Base-by-base conservation (phyloP, 768 basidiomycete genomes). In the Tulasnella sp. region DNA sequence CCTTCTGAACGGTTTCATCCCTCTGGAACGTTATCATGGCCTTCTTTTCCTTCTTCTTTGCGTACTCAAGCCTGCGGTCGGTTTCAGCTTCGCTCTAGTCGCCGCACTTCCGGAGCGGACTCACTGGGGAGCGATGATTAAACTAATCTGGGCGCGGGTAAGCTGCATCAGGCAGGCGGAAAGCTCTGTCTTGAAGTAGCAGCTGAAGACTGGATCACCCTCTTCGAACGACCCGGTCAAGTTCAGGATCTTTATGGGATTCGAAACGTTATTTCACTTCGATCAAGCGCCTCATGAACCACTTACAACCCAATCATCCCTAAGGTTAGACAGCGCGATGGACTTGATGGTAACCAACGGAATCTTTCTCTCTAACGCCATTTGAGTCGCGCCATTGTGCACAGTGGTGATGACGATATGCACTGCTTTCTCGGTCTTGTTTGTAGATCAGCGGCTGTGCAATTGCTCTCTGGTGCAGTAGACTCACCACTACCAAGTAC, bases 41-140 rank as follows among this genome's bases (percentile, higher is more conserved):
- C 84, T 92, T 92, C 88, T 99, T 99, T 82, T 97, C 97, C 87
- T 96, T 99, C 90, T 99, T 99, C 90, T 99, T 99, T 60, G 89
- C 89, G 85, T 98, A 99, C 80, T 94, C 91, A 81, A 98, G 87
- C 11, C 95, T 98, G 82, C 4, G 79, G 18, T 58, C 14, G 3
- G 34, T 1, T 18, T 24, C 6, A 81, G 54, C 77, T 64, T 44
- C 37, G 16, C 16, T 24, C 46, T 60, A 34, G 14, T n/a, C 83
- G 40, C 22, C 37, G 24, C 11, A 11, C 24, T 34, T 20, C 18
- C 72, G 24, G 37, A 40, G 41, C 9, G 24, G 50, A 79, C 95
- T 83, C 85, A 97, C 96, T 89, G 90, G 24, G 96, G 93, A 0
- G 90, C 90, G 82, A 98, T 91, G 75, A 90, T 85, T 50, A 99